A percentile compares a stretch with the other conserved stretches of the same genome.
phyloP scores from a whole-genome alignment of 108 stramenopile genomes.

The Nannochloropsis salina region DNA sequence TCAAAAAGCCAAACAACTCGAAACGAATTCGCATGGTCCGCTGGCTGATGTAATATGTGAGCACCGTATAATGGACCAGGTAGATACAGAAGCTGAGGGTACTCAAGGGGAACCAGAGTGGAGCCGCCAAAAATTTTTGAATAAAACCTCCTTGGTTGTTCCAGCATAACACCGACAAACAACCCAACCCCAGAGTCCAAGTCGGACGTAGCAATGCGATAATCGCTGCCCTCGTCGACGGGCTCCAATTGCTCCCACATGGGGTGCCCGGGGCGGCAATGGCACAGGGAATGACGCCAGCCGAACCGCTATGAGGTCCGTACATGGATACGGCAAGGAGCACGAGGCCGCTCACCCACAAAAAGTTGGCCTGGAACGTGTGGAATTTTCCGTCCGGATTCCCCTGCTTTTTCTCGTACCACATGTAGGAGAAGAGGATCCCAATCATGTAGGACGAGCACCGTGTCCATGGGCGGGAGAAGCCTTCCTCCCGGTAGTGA shows the following conservation, averaged over 20 bases:
- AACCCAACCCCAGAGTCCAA: neutral
- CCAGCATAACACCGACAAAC: constrained; percentile 25
- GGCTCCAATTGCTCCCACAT: constrained; percentile 3
- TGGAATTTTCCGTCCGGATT: neutral
- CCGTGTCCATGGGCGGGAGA: neutral
- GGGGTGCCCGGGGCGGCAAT: neutral
- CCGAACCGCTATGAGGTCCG: neutral
- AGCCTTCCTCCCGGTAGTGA: neutral
- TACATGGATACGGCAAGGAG: neutral
- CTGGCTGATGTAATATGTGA: constrained; percentile 13
- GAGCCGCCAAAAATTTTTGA: constrained; percentile 41
- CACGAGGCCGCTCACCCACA: neutral
- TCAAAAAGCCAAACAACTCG: constrained; percentile 15
- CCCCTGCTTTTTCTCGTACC: neutral
- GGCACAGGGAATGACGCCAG: neutral
- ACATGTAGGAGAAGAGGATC: neutral
- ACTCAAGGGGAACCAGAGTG: constrained; percentile 39
- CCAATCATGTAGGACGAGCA: constrained; percentile 20
- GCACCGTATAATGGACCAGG: constrained; percentile 37
- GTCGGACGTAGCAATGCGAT: neutral
- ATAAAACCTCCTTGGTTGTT: constrained; percentile 39
- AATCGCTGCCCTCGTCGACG: constrained; percentile 1
- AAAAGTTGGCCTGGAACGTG: constrained; percentile 11
- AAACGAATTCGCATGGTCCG: constrained; percentile 34
- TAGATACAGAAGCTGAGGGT: constrained; percentile 46